Base-by-base conservation (phyloP, 306 rosid species). In the Cyamopsis tetragonoloba region DNA sequence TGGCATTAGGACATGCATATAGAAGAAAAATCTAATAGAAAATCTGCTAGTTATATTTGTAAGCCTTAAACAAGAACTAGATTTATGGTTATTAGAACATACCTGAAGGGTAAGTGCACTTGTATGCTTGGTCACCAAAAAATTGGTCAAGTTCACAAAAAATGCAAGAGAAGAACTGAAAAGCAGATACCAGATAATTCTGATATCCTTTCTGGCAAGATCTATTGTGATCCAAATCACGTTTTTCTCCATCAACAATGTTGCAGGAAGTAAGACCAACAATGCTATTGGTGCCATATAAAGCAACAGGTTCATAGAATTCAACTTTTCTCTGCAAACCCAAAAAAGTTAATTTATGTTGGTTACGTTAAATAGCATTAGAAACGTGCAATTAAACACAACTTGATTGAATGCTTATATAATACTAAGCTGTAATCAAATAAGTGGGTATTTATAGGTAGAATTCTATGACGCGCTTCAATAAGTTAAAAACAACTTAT, bases 81-180 rank as follows among this genome's bases (percentile, higher is more conserved):
- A 51, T 13, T 3, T 51, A 64, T 41, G 43, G 13, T 7, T n/a
- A 9, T 47, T 28, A 35, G 50, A 53, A 72, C 57, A 75, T 62
- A 81, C 85, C 82, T 81, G 85, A 72, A 81, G 85, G 23, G 85
- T 81, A 15, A 77, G 71, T 11, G 85, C 80, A 73, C 85, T 73
- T n/a, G 85, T 81, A 41, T 77, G 70, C 63, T 81, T 81, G 1
- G 85, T 81, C 44, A 81, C 85, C 80, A 81, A 77, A 53, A 80
- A 80, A 54, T 80, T 80, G 3, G 85, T 76, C 39, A 80, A 63
- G 62, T 76, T 80, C 39, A 80, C 82, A 54, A 81, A 77, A 49
- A 46, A 77, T 30, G 85, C 80, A 4, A 81, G 74, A 15, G 82
- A 81, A 3, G 85, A 81, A 77, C 79, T 72, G 51, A 81, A 70